Base-by-base conservation (phyloP, 1,284 basidiomycete species). In the Cryptococcus amylolentus region DNA sequence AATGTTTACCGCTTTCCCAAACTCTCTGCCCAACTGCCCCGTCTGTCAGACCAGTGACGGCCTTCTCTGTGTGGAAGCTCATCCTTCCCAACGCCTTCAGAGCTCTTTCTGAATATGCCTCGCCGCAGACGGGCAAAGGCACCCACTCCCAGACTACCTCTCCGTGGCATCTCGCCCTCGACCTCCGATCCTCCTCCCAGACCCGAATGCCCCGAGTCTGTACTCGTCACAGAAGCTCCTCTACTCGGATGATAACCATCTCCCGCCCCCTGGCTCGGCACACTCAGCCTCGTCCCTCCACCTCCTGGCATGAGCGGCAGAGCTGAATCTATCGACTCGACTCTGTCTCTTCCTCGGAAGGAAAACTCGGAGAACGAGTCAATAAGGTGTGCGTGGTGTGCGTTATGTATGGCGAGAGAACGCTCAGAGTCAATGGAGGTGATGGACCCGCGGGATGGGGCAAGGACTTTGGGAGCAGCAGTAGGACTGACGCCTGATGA, bases 281-380 rank as follows among this genome's bases (percentile, higher is more conserved):
- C 55, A 16, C 55, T 54, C 23, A 57, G 28, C 23, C 53, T 45
- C 12, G 31, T 50, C n/a, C 55, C 56, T 27, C 41, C 35, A n/a
- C 59, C 59, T 26, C 59, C 59, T 12, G 53, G 48, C 48, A 55
- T 58, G 6, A 57, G 42, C 14, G 63, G 55, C 20, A 66, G 52
- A 9, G 57, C 59, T 18, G 64, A 63, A 47, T 68, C 66, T 50
- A 68, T 53, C 23, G 61, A 65, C 48, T 68, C 66, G 53, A 61
- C 61, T 40, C 64, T 51, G 43, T 43, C 52, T 45, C 61, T 43
- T 49, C 55, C 51, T 18, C 50, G 50, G 47, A 53, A 56, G 4
- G 45, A 37, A 20, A 49, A 46, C 7, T 42, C 35, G 18, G 41
- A 47, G 13, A 53, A 52, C 26, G 35, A 49, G 16, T 26, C 23